phyloP scores from a whole-genome alignment of 768 basidiomycete genomes.

The Mycena crocata region DNA sequence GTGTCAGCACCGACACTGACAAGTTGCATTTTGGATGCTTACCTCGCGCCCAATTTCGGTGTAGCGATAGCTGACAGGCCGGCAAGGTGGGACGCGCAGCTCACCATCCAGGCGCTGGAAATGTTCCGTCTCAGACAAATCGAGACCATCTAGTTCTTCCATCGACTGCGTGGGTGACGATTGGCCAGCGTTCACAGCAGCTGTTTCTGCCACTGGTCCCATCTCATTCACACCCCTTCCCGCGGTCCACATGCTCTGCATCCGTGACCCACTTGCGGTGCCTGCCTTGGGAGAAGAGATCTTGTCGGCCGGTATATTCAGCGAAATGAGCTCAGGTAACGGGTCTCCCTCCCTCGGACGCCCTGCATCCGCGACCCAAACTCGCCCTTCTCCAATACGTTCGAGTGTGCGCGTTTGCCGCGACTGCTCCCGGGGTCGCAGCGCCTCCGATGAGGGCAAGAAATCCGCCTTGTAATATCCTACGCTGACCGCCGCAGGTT shows the following conservation, averaged over 20 bases:
- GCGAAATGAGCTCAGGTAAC: slow-evolving; percentile 8
- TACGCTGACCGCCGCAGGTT: slow-evolving; percentile 29
- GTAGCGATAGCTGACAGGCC: slow-evolving; percentile 35
- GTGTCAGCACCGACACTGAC: not conserved
- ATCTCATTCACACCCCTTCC: not conserved
- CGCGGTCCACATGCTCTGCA: slow-evolving; percentile 31
- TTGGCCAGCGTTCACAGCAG: not conserved
- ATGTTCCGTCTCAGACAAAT: slow-evolving; percentile 9
- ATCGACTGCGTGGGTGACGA: slow-evolving; percentile 16
- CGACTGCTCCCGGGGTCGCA: slow-evolving; percentile 32
- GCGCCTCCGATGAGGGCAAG: slow-evolving; percentile 32
- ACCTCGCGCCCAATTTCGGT: slow-evolving; percentile 35
- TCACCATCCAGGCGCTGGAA: slow-evolving; percentile 30
- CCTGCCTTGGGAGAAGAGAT: not conserved
- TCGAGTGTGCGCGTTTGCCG: slow-evolving; percentile 24
- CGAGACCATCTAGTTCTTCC: slow-evolving; percentile 11
- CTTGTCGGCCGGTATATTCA: not conserved
- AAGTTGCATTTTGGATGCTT: not conserved
- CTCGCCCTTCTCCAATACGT: slow-evolving; percentile 20
- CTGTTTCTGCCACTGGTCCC: not conserved
- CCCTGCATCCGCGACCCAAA: slow-evolving; percentile 25
- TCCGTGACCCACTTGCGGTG: slow-evolving; percentile 4
- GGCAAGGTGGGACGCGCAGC: slow-evolving; percentile 28
- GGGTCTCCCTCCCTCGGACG: slow-evolving; percentile 18
- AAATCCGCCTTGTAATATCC: slow-evolving; percentile 28